Base-by-base conservation (phyloP, 2,329 filamentous ascomycete species). In the Calonectria ilicicola region DNA sequence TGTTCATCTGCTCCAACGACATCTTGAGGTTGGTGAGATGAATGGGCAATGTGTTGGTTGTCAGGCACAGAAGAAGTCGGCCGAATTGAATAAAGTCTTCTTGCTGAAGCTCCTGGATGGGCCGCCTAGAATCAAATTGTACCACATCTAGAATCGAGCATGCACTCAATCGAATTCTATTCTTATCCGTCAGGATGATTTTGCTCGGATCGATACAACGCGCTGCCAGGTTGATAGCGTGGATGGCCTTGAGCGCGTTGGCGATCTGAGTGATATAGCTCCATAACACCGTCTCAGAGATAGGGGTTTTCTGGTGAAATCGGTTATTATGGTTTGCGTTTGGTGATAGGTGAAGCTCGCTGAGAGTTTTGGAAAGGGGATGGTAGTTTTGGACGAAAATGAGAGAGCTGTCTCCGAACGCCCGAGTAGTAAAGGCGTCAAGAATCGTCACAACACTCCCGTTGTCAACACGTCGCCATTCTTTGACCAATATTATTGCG, bases 371-470 rank as follows among this genome's bases (percentile, higher is more conserved):
- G 2, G 96, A 95, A 23, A 97, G 88, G 1, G 97, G 96, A 80
- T 97, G 94, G 81, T 98, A 99, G 82, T 98, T 95, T 74, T 95
- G 97, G 27, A 98, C 95, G 80, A 99, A 94, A 62, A 99, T 93
- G 67, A 99, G 89, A 3, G 97, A 98, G 84, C 95, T 98, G 82
- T 98, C 97, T 68, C 95, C 95, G 83, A 99, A 99, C 29, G 93
- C 94, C 73, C 95, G 89, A 15, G 95, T 97, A 0, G 97, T 99
- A 80, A 99, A 99, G 0, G 95, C 95, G 83, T 98, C 95, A 79
- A 98, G 93, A 10, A 98, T 91, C 0, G 93, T 93, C 35, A 98
- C 96, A 23, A 98, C 91, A 76, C 92, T 95, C 69, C 92, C 93
- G 79, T 93, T 96, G 80, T 91, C 90, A 62, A 99, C 91, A 71